Base-by-base conservation (phyloP, 1,139 yeast species). In the Arxiozyma slooffiae region DNA sequence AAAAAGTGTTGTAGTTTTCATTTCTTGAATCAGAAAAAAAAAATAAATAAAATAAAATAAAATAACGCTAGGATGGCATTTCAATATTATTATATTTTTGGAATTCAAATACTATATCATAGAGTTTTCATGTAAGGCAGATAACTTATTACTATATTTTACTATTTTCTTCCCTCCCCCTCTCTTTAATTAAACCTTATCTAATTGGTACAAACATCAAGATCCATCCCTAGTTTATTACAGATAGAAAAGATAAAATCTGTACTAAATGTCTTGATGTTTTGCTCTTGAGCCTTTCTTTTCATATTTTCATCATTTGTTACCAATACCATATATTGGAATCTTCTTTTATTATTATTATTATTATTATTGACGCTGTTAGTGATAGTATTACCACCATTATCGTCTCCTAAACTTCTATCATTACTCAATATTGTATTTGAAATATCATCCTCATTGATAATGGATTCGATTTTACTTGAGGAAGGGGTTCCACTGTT, bases 241-340 rank as follows among this genome's bases (percentile, higher is more conserved):
- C 67, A 62, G 18, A 64, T 49, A 16, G 69, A 58, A 48, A 67
- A 66, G 48, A 66, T 58, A 48, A 66, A 66, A 46, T 64, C 57
- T 7, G 69, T 66, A 44, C 65, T 62, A 48, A 64, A 59, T 20
- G 67, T 62, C 45, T 60, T 72, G 46, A 82, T 74, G 1, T 80
- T 81, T 45, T 79, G 75, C 14, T 81, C 73, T 59, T 79, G 77
- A 2, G 88, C 83, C 57, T 86, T 76, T 46, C 80, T 67, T 55
- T 85, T 71, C 86, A 84, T 81, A 56, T 81, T 83, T 52, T 82
- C 71, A 63, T 85, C 92, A 63, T 84, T 92, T 4, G 89, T 81
- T 41, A 85, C 77, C 48, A 85, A 68, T 24, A 82, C 74, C 59
- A 83, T 79, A 61, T 80, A 81, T 51, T 76, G 70, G 64, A 81